Evolutionary conservation across 768 basidiomycete genomes (phyloP).

Genomic region (Cystofilobasidium macerans): DNA sequence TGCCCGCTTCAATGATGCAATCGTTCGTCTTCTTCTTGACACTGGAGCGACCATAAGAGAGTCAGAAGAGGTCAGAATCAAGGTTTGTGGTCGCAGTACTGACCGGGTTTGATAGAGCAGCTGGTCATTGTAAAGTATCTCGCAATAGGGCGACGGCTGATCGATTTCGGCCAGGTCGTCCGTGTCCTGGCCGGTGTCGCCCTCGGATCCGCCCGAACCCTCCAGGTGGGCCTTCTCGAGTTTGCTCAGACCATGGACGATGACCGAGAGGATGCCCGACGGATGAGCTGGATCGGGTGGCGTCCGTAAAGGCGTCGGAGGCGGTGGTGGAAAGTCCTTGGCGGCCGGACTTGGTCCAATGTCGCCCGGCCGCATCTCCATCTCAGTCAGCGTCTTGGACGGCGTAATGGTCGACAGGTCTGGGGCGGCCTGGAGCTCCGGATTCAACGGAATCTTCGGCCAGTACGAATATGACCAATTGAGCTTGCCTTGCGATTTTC

Average conservation of each 20-base stretch:
- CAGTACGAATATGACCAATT: slow-evolving; percentile 45
- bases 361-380: slow-evolving; percentile 42
- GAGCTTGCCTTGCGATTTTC: slow-evolving; percentile 18
- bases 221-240: slow-evolving; percentile 51
- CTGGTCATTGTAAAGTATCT: slow-evolving; percentile 48
- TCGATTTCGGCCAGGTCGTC: slow-evolving; percentile 49
- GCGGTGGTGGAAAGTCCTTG: slow-evolving; percentile 39
- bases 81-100: not conserved
- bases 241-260: slow-evolving; percentile 54
- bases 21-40: slow-evolving; percentile 31
- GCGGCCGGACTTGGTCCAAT: slow-evolving; percentile 40
- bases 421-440: slow-evolving; percentile 41
- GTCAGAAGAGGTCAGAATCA: not conserved
- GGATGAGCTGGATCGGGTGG: slow-evolving; percentile 9
- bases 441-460: slow-evolving; percentile 47
- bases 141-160: slow-evolving; percentile 54
- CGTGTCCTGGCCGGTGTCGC: slow-evolving; percentile 49
- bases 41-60: slow-evolving; percentile 40
- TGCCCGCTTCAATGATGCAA: slow-evolving; percentile 48
- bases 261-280: slow-evolving; percentile 51
- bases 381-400: slow-evolving; percentile 39
- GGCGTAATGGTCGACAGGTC: slow-evolving; percentile 33
- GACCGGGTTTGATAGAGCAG: slow-evolving; percentile 20
- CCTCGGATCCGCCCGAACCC: slow-evolving; percentile 45
- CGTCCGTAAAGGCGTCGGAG: slow-evolving; percentile 28